Conservation (phyloP, 495 filamentous ascomycete species). For the Platismatia glauca region DNA sequence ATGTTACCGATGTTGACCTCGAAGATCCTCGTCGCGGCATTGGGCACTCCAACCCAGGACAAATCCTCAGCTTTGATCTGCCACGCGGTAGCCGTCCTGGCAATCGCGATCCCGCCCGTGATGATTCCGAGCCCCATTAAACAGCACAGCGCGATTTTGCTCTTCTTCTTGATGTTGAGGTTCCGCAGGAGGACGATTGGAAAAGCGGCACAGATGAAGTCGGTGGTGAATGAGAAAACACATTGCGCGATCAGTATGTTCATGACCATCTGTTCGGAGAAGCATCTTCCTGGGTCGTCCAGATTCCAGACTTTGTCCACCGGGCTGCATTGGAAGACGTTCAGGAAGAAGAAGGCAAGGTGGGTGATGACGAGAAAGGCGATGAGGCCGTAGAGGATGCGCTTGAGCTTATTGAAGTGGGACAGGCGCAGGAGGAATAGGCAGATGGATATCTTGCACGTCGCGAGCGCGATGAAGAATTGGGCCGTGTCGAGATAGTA, state of each 20-base stretch:
- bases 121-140: constrained; percentile 43
- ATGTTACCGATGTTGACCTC: constrained; percentile 19
- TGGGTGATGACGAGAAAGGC: constrained; percentile 13
- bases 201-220: constrained; percentile 39
- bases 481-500: constrained; percentile 17
- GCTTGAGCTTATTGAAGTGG: constrained; percentile 11
- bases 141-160: constrained; percentile 39
- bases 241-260: constrained; percentile 17
- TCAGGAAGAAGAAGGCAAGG: constrained; percentile 11
- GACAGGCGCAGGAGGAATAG: constrained; percentile 25
- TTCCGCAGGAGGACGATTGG: constrained; percentile 43
- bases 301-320: constrained; percentile 16
- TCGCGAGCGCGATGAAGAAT: constrained; percentile 25
- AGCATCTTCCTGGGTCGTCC: constrained; percentile 10
- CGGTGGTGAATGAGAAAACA: constrained; percentile 27
- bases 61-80: constrained; percentile 14
- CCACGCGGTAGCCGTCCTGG: constrained; percentile 8
- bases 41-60: constrained; percentile 13
- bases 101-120: constrained; percentile 18
- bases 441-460: constrained; percentile 34
- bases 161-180: constrained; percentile 37
- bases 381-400: constrained; percentile 6
- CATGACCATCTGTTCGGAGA: background rate
- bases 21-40: constrained; percentile 15
- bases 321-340: constrained; percentile 15